Base-by-base conservation (phyloP, 2,329 filamentous ascomycete species). In the Shiraia bambusicola region DNA sequence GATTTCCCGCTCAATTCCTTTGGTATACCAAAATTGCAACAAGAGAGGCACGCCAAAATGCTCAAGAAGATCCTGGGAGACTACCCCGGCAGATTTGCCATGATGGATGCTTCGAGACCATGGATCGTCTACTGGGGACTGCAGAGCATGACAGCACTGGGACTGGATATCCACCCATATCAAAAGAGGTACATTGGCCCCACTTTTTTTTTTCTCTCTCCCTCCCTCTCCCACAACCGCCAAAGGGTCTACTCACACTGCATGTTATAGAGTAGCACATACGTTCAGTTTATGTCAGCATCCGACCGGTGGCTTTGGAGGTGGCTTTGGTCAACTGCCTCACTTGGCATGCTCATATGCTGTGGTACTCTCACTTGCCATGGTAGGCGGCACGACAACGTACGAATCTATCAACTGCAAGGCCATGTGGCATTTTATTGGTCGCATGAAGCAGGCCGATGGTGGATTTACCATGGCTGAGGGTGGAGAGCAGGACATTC, bases 111-210 rank as follows among this genome's bases (percentile, higher is more conserved):
- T 24, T 91, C 87, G 63, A 78, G 92, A 40, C 91, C 93, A 8
- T 98, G 93, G 93, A 80, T 95, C 60, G 78, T 95, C 51, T 97
- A 96, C 72, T 98, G 93, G 93, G 87, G 81, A 38, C 75, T 97
- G 39, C 81, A 84, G 25, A 89, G 81, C 2, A 75, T 98, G 51
- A 75, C 79, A 17, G 75, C 91, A 25, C 73, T 98, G 35, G 90
- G 88, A 34, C 82, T 90, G 62, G 88, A 95, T 64, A 69, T 81
- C 28, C 74, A 71, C 6, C 59, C 66, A 40, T 92, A 88, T 67
- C 80, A 84, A 41, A 73, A 86, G 51, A 77, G 79, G 70, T 81
- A 73, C 51, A 75, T 70, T 7, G 15, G 6, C 19, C 14, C 9
- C 25, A 10, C 15, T 29, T 29, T n/a, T n/a, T n/a, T 13, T 13